Evolutionary conservation across 345 rosid genomes (phyloP), one percentile per base, ranked within the genome.

Genomic region (Physaria fendleri): DNA sequence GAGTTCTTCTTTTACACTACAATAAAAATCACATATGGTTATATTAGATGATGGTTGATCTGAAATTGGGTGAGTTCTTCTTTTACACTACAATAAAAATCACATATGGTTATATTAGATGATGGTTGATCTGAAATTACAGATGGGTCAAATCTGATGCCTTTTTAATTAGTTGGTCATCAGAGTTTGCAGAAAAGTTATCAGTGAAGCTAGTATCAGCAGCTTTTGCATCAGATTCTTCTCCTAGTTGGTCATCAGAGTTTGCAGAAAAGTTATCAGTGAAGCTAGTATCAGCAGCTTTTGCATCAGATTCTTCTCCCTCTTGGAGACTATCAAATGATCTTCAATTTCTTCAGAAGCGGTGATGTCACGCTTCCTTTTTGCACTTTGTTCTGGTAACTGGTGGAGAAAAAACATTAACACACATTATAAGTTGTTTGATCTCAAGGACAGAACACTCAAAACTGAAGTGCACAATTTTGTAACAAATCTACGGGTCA

Each of bases 1-100:
- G n/a, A n/a, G n/a, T n/a, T n/a, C n/a, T n/a, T n/a, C n/a, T n/a
- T n/a, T n/a, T n/a, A n/a, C n/a, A n/a, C n/a, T n/a, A n/a, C n/a
- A n/a, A n/a, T n/a, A n/a, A n/a, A n/a, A n/a, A n/a, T n/a, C 92
- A 79, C 98, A 91, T 23, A 65, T 59, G 21, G 59, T 54, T 20
- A 58, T 46, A 25, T 25, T 68, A 18, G 60, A 32, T 32, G 13
- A 32, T 11, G 37, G 44, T 48, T 56, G 51, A 35, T 64, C 71
- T 28, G 59, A 38, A 30, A 13, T 13, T 39, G n/a, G n/a, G n/a
- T n/a, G n/a, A n/a, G n/a, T n/a, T n/a, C n/a, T n/a, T n/a, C n/a
- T n/a, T n/a, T n/a, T n/a, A n/a, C n/a, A n/a, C n/a, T n/a, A n/a
- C n/a, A n/a, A n/a, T n/a, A n/a, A n/a, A n/a, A n/a, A n/a, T n/a